These are phyloP conservation scores for Tetragonia tetragonoides DNA, from an alignment of 148 eudicot species.

Conservation along the genomic window DNA sequence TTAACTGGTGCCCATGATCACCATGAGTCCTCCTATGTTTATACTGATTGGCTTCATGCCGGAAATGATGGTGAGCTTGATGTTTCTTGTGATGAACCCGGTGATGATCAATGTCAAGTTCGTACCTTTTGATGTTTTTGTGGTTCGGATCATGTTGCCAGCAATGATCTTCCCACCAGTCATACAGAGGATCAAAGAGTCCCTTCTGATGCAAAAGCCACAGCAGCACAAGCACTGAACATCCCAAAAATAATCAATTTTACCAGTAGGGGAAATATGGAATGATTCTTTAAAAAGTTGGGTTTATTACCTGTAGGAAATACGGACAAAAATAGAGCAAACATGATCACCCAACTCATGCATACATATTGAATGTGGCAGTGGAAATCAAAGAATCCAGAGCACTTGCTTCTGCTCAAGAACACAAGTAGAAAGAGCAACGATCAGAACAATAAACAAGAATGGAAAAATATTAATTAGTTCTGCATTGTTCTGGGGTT, in stretches of 20 bases:
- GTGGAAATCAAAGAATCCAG: conserved; percentile 76
- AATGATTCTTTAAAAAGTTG: background rate
- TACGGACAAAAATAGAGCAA: conserved; percentile 67
- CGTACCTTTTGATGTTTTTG: conserved; percentile 26
- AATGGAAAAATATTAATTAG: background rate
- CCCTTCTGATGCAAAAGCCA: conserved; percentile 98
- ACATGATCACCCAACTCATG: conserved; percentile 83
- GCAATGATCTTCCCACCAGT: conserved; percentile 89
- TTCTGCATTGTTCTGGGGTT: too few species aligned
- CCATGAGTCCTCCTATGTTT: conserved; percentile 31
- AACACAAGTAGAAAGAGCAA: background rate
- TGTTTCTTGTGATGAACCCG: conserved; percentile 33
- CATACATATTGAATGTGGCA: conserved; percentile 94
- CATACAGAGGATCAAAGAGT: conserved; percentile 87
- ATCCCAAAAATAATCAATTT: conserved; percentile 7
- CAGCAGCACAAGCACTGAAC: conserved; percentile 62
- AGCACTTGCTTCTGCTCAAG: conserved; percentile 66
- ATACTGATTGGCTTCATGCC: conserved; percentile 35
- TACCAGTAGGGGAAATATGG: background rate
- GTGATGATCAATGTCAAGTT: conserved; percentile 24
- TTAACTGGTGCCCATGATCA: conserved; percentile 36
- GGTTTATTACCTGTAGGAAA: conserved; percentile 68
- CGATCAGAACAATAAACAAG: conserved; percentile 10
- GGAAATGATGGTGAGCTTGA: conserved; percentile 31
- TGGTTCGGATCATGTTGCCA: conserved; percentile 32